Evolutionary conservation across 2,329 filamentous ascomycete species (phyloP).

Genomic region (Botryosphaeria dothidea): DNA sequence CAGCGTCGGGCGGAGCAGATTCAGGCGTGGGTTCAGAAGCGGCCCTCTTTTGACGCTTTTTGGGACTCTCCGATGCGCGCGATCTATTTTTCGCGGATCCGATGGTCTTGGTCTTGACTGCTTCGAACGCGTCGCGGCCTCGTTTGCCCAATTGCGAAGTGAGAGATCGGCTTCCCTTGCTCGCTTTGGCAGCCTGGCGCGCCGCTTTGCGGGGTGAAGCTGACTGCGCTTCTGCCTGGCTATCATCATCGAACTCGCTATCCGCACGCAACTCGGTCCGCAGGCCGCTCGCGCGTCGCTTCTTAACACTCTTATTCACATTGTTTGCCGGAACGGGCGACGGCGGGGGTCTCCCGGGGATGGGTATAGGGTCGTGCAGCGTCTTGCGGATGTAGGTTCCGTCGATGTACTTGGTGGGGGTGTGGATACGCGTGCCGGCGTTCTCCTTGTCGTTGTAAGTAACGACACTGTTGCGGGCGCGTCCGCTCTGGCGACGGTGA

Average conservation of each 20-base stretch:
- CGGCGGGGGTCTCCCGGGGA: background rate
- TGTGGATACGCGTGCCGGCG: constrained; percentile 63
- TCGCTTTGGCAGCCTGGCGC: background rate
- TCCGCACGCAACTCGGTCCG: constrained; percentile 1
- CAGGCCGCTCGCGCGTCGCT: constrained; percentile 1
- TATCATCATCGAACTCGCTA: background rate
- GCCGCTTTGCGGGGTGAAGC: background rate
- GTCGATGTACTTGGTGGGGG: constrained; percentile 46
- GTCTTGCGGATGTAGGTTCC: constrained; percentile 19
- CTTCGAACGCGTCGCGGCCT: constrained; percentile 37
- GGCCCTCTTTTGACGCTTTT: constrained; percentile 4
- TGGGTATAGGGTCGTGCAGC: constrained; percentile 26
- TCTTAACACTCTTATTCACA: background rate
- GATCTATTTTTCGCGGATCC: constrained; percentile 46
- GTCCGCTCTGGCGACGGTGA: constrained; percentile 50
- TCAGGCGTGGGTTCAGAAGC: constrained; percentile 7
- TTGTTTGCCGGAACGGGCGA: background rate
- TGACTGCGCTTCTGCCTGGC: background rate
- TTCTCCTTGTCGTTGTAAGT: constrained; percentile 69
- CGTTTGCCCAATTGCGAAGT: constrained; percentile 20
- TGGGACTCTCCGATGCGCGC: constrained; percentile 23
- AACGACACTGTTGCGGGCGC: constrained; percentile 56
- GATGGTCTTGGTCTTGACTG: constrained; percentile 36
- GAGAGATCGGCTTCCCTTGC: background rate
- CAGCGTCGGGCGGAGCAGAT: constrained; percentile 18